phyloP scores from a whole-genome alignment of 176 grass and related monocot genomes.

The Oryza officinalis region DNA sequence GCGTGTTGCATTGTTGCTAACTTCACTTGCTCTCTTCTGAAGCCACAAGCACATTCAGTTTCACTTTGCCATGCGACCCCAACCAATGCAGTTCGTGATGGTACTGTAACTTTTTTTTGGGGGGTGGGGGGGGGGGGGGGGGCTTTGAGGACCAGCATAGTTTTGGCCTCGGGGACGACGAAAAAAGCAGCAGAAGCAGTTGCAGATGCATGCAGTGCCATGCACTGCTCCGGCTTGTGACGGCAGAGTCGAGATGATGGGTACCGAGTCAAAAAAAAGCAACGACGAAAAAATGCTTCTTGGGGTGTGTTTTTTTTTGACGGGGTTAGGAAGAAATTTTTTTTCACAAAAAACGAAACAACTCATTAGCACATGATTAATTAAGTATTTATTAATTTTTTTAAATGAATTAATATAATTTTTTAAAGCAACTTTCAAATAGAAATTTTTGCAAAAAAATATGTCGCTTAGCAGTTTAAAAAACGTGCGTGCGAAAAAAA shows the following conservation, averaged over 20 bases:
- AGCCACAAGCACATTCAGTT: not conserved
- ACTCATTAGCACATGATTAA: too few relatives aligned
- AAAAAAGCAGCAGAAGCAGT: not conserved
- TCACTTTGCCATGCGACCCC: not conserved
- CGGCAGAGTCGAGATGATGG: not conserved
- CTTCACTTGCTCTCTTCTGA: not conserved
- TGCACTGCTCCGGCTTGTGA: not conserved
- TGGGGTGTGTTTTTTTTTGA: too few relatives aligned
- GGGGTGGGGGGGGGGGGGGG: too few relatives aligned
- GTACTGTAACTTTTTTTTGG: not conserved
- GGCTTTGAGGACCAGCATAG: not conserved
- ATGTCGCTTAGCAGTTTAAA: too few relatives aligned
- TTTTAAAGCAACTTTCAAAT: too few relatives aligned
- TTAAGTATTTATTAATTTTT: too few relatives aligned
- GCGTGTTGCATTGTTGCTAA: not conserved
- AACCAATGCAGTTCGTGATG: not conserved
- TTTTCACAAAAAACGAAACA: too few relatives aligned
- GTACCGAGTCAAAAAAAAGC: not conserved
- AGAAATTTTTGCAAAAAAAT: too few relatives aligned
- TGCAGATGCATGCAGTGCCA: constrained; percentile 1
- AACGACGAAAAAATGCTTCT: not conserved
- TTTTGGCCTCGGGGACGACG: constrained; percentile 25
- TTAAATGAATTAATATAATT: too few relatives aligned
- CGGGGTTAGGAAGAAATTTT: too few relatives aligned
- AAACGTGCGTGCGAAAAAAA: too few relatives aligned